These are phyloP conservation scores for Podosphaera fusca DNA, from an alignment of 2,329 filamentous ascomycete species.

Conservation along the genomic window DNA sequence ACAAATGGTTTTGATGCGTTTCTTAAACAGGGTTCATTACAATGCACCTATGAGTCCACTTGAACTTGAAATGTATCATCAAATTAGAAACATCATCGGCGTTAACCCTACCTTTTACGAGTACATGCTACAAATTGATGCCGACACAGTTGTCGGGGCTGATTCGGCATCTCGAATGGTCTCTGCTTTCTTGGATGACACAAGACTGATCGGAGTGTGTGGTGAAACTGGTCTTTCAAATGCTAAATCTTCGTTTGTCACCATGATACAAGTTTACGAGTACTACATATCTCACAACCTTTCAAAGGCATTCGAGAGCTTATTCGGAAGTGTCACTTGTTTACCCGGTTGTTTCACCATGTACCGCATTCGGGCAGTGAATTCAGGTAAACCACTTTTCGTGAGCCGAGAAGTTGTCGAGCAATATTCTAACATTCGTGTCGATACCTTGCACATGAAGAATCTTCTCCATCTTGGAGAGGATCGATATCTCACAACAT, in stretches of 20 bases:
- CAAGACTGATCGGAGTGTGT: constrained; percentile 77
- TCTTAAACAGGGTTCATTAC: constrained; percentile 97
- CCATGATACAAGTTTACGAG: constrained; percentile 99
- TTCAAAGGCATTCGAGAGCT: constrained; percentile 86
- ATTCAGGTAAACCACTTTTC: constrained; percentile 87
- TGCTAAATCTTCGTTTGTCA: constrained; percentile 77
- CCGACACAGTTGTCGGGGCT: constrained; percentile 77
- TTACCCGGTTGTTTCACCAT: constrained; percentile 97
- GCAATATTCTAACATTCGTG: constrained; percentile 72
- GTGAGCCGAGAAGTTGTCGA: constrained; percentile 83
- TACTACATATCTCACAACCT: constrained; percentile 98
- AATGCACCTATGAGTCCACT: constrained; percentile 88
- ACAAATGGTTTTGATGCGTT: constrained; percentile 95
- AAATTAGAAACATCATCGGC: constrained; percentile 95
- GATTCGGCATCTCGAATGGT: constrained; percentile 88
- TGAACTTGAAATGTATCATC: constrained; percentile 95
- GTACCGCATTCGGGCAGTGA: constrained; percentile 88
- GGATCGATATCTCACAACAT: constrained; percentile 87
- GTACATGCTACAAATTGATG: constrained; percentile 88
- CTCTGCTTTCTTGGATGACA: constrained; percentile 73
- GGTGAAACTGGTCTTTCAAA: constrained; percentile 89
- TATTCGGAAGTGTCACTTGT: constrained; percentile 95
- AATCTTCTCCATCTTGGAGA: constrained; percentile 91
- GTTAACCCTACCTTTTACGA: constrained; percentile 98
- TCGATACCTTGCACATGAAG: constrained; percentile 97